Evolutionary conservation across 495 filamentous ascomycete species (phyloP).

Genomic region (Baudoinia panamericana): DNA sequence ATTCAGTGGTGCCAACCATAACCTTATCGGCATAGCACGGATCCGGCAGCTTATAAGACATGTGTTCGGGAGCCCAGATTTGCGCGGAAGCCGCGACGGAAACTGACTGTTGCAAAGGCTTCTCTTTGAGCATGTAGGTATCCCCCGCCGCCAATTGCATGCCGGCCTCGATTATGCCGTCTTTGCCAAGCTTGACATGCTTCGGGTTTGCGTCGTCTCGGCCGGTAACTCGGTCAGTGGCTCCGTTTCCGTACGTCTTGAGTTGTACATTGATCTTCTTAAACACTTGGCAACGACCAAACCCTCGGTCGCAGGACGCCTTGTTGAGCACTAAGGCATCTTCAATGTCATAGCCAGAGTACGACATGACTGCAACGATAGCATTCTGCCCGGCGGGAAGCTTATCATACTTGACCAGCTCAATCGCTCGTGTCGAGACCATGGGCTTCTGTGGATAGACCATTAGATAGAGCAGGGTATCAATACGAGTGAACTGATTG

Average conservation of each 20-base stretch:
- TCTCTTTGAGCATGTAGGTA: constrained; percentile 76
- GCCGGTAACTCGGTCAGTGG: constrained; percentile 57
- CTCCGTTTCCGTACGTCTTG: constrained; percentile 65
- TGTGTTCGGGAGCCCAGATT: constrained; percentile 33
- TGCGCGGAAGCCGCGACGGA: constrained; percentile 37
- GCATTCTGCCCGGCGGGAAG: constrained; percentile 94
- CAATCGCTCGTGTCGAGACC: constrained; percentile 92
- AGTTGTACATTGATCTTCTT: constrained; percentile 33
- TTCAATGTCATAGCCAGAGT: constrained; percentile 98
- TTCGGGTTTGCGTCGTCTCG: constrained; percentile 47
- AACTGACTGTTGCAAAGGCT: constrained; percentile 55
- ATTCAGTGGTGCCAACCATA: constrained; percentile 75
- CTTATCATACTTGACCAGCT: constrained; percentile 94
- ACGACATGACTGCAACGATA: constrained; percentile 96
- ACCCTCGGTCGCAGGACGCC: constrained; percentile 82
- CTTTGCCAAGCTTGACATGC: constrained; percentile 61
- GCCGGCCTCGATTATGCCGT: constrained; percentile 77
- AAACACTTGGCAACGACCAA: constrained; percentile 93
- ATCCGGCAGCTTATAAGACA: constrained; percentile 74
- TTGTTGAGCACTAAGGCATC: constrained; percentile 96
- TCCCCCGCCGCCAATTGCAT: constrained; percentile 58
- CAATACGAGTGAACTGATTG: constrained; percentile 92
- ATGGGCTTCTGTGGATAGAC: constrained; percentile 97
- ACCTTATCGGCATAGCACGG: constrained; percentile 87
- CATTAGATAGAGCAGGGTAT: constrained; percentile 88